phyloP scores from a whole-genome alignment of 257 asterid genomes.

The Nicotiana obtusifolia region DNA sequence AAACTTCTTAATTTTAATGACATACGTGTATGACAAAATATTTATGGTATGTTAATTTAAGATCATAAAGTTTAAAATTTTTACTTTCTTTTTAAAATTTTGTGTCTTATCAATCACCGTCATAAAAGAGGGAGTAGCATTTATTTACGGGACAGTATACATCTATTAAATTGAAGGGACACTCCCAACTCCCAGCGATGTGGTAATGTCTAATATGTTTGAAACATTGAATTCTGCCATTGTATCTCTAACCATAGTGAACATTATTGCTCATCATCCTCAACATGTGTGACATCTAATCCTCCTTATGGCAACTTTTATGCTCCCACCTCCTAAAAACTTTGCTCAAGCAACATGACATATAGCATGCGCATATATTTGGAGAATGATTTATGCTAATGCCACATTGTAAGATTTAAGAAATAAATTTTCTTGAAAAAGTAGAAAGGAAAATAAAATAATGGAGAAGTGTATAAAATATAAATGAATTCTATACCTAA shows the following conservation, averaged over 20 bases:
- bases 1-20: no score
- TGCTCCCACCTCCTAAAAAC: not conserved
- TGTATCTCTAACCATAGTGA: not conserved
- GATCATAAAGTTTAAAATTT: not conserved
- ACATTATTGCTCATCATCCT: conserved; percentile 5
- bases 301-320: not conserved
- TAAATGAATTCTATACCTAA: no score
- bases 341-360: not conserved
- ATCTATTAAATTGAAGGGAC: not conserved
- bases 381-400: not conserved
- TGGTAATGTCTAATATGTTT: not conserved
- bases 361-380: not conserved
- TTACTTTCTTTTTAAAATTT: not conserved
- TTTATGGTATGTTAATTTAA: not conserved
- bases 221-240: not conserved
- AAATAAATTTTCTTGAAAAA: no score
- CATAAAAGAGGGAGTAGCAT: not conserved
- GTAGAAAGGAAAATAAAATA: no score
- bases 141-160: not conserved
- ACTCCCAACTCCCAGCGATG: not conserved
- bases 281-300: not conserved
- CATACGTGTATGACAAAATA: not conserved
- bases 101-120: not conserved
- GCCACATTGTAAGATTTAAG: no score
- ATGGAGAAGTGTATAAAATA: no score